Base-by-base conservation (phyloP, 1,139 yeast species). In the Hemisphaericaspora lyxosophila region DNA sequence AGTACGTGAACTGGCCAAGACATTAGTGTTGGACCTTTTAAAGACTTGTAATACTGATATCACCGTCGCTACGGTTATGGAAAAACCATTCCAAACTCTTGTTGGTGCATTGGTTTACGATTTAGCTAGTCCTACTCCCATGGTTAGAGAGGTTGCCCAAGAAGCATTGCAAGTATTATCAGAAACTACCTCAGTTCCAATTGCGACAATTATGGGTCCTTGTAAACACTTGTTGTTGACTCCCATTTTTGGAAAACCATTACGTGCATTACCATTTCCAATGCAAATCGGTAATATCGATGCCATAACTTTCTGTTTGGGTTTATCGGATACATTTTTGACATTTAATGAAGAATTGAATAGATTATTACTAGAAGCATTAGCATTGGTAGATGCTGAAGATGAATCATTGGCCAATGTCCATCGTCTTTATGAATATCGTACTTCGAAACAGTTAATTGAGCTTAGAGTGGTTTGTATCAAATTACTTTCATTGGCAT, bases 251-350 rank as follows among this genome's bases (percentile, higher is more conserved):
- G 96, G 96, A 5, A 94, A 94, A 55, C 99, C 99, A 1, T 66
- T 94, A 43, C 74, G 99, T 45, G 98, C 98, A 0, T 71, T 94
- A 45, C 98, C 99, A 0, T 92, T 94, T 66, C 95, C 97, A 3
- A 92, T 90, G 96, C 98, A 94, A 64, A 92, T 94, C 41, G 98
- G 98, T 24, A 90, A 92, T 59, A 89, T 94, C 44, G 98, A 92
- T 62, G 98, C 97, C 1, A 87, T 94, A 11, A 82, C 95, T 0
- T 94, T 83, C 59, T 92, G 97, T 54, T 67, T 94, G 44, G 80
- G 84, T 2, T 70, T 92, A 35, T 92, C 87, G 7, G 79, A 85
- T 44, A 78, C 96, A 0, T 89, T 92, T 51, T 67, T 92, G 49
- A 83, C 85, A 7, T 90, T 88, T 57, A 87, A 86, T 49, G 97